A percentile compares a stretch with the other conserved stretches of the same genome.
Conservation (phyloP, 495 filamentous ascomycete species). For the Lophium mytilinum region DNA sequence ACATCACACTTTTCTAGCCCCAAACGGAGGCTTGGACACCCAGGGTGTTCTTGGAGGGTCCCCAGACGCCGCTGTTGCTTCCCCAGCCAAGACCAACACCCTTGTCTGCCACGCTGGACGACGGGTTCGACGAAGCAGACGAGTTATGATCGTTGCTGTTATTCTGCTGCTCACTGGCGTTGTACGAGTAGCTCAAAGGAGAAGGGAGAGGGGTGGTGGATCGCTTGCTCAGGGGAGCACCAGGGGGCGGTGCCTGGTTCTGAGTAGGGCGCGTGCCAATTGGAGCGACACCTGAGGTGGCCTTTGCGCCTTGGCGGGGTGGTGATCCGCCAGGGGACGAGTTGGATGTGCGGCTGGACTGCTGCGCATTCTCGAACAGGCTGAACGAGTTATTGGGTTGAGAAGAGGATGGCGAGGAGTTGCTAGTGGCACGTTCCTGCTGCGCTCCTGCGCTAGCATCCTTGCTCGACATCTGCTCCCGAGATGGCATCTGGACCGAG, state of each 20-base stretch:
- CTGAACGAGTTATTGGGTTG: constrained; percentile 57
- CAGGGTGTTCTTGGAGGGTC: constrained; percentile 27
- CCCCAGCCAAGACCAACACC: constrained; percentile 28
- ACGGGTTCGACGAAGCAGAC: constrained; percentile 55
- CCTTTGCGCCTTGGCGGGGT: constrained; percentile 55
- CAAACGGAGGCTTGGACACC: constrained; percentile 38
- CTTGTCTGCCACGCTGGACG: constrained; percentile 28
- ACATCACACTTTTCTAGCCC: constrained; percentile 26
- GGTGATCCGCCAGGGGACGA: constrained; percentile 89
- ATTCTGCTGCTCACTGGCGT: constrained; percentile 40
- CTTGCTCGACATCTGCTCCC: constrained; percentile 29
- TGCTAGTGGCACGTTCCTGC: constrained; percentile 77
- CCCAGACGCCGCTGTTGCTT: constrained; percentile 34
- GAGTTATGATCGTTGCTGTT: constrained; percentile 49
- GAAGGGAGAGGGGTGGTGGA: constrained; percentile 86
- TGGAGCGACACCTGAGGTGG: constrained; percentile 63
- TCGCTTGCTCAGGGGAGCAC: constrained; percentile 70
- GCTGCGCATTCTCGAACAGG: constrained; percentile 63
- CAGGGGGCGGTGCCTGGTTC: constrained; percentile 44
- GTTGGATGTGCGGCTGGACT: constrained; percentile 75
- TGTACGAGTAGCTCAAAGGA: constrained; percentile 75
- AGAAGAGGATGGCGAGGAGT: constrained; percentile 69
- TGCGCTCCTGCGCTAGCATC: constrained; percentile 41
- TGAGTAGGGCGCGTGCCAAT: constrained; percentile 81
- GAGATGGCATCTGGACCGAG: constrained; percentile 35